Base-by-base conservation (phyloP, 768 basidiomycete species). In the Lactifluus pinguis region DNA sequence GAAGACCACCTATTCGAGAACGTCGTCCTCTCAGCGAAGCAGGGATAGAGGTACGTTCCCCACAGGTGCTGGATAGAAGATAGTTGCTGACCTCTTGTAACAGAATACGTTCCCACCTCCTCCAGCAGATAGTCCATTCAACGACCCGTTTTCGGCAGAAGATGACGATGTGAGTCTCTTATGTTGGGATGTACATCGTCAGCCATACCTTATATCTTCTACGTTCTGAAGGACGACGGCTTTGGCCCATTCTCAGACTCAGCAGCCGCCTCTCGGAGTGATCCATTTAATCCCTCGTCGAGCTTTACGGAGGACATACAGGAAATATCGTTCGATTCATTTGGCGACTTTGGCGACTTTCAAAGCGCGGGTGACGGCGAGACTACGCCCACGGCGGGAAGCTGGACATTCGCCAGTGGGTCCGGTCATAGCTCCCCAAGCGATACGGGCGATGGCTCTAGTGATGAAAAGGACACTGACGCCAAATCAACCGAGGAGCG, bases 181-280 rank as follows among this genome's bases (percentile, higher is more conserved):
- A 76, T 71, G 30, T 38, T 39, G 48, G 36, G 17, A 62, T 19
- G 44, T 9, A 58, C 15, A 25, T 63, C 41, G 36, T 42, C 9
- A 32, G 19, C 2, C 41, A 44, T 25, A 53, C 47, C 49, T 44
- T 61, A 19, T 21, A 65, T 44, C 41, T 52, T 10, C 36, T 34
- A 65, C 21, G 6, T 19, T 57, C 9, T 34, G 17, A 54, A 79
- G 71, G 73, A 87, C 72, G 87, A 86, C 57, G 79, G 74, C n/a
- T 89, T 89, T 70, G 90, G 89, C 2, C 88, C 90, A 6, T 92
- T 92, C 73, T 84, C 89, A 1, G 87, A 89, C 68, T 69, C 83
- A 2, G 77, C 83, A 1, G 78, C 79, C 1, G 68, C 76, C 0
- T 72, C 73, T 44, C 73, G 76, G 34, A 67, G 78, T 17, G 78